Conservation (phyloP, 148 eudicot species). For the Talinum fruticosum region DNA sequence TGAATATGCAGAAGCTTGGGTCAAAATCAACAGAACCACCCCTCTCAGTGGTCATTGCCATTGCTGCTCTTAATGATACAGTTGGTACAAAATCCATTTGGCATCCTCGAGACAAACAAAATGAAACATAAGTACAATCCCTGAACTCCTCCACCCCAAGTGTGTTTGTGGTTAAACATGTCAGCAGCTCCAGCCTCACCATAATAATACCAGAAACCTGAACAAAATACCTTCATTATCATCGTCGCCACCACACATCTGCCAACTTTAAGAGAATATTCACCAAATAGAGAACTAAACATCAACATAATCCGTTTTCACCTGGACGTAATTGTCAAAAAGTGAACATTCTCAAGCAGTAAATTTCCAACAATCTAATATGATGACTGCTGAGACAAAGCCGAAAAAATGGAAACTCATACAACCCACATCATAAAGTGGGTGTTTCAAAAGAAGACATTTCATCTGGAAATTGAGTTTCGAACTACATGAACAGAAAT, state of each 20-base stretch:
- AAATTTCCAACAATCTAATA: background rate
- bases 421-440: background rate
- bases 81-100: background rate
- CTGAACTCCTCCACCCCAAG: background rate
- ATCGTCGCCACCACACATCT: background rate
- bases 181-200: background rate
- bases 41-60: background rate
- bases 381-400: background rate
- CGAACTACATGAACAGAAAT: background rate
- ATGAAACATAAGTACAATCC: background rate
- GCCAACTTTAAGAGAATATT: too few relatives aligned
- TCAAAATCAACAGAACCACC: background rate
- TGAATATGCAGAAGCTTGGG: background rate
- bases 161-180: background rate
- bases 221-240: background rate
- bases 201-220: background rate
- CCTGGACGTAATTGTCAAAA: background rate
- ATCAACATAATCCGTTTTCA: background rate
- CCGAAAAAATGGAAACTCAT: background rate
- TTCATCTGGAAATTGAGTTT: background rate
- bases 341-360: background rate
- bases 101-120: background rate
- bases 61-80: background rate
- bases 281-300: background rate
- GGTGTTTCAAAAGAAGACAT: too few relatives aligned